A percentile compares a stretch with the other conserved stretches of the same genome.
Conservation (phyloP, 257 asterid species). For the Penstemon eatonii region DNA sequence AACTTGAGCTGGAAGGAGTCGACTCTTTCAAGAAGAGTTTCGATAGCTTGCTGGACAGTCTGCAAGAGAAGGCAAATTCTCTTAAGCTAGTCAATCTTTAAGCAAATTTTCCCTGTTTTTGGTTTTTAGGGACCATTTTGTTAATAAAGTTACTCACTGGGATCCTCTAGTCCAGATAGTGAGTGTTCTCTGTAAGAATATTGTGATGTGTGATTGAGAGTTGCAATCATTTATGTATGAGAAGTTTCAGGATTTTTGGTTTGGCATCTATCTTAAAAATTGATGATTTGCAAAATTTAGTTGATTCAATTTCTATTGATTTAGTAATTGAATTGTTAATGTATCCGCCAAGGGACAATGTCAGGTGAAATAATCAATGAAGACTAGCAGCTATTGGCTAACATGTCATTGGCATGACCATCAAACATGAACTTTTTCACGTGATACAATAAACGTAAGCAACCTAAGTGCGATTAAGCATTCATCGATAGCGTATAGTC, state of each 20-base stretch:
- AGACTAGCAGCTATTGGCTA: too few relatives aligned
- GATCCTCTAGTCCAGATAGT: slow-evolving; percentile 28
- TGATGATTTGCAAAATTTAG: not conserved
- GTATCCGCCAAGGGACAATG: too few relatives aligned
- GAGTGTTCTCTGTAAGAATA: slow-evolving; percentile 30
- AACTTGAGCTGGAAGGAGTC: slow-evolving; percentile 94
- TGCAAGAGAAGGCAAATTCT: slow-evolving; percentile 95
- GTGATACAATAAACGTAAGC: too few relatives aligned
- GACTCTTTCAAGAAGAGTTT: slow-evolving; percentile 97
- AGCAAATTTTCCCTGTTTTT: slow-evolving; percentile 12
- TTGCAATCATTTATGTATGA: slow-evolving; percentile 10
- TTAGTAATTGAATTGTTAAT: too few relatives aligned
- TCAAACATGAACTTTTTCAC: too few relatives aligned
- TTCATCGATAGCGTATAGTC: too few relatives aligned
- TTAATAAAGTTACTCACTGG: slow-evolving; percentile 38
- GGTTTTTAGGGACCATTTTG: slow-evolving; percentile 21
- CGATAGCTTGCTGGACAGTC: slow-evolving; percentile 87
- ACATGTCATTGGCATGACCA: too few relatives aligned
- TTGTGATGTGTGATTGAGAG: slow-evolving; percentile 33
- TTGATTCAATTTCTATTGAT: too few relatives aligned
- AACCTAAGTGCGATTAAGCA: too few relatives aligned
- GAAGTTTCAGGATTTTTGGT: not conserved
- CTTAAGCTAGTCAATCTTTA: slow-evolving; percentile 73
- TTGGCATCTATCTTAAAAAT: not conserved
- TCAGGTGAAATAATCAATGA: too few relatives aligned